Base-by-base conservation (phyloP, 441 rosid genomes). In the Theobroma grandiflorum region DNA sequence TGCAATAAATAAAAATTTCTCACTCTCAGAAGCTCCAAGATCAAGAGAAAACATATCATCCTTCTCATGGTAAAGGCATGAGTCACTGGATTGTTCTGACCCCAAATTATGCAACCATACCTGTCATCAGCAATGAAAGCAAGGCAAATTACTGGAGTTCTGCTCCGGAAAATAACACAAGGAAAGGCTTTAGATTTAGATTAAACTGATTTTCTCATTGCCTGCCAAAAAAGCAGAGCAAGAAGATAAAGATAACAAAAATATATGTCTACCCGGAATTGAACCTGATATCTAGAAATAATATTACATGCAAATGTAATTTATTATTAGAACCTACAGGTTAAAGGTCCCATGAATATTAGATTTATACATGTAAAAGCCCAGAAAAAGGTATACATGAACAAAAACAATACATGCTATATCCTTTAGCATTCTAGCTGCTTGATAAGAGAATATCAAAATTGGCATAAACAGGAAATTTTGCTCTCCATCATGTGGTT, bases 81-180 rank as follows among this genome's bases (percentile, higher is more conserved):
- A 66, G 78, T 93, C 99, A 81, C 80, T 88, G 57, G 88, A 81
- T 71, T 90, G 98, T 59, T 91, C 92, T 1, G 95, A 86, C 75
- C 90, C 98, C 90, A 96, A 76, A 89, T 89, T 91, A 86, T 94
- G 99, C 71, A 94, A 87, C 99, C 99, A 94, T 65, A 79, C 98
- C 98, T 96, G 83, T 80, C 65, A 81, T 35, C 3, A 66, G 55
- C 78, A 82, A 89, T 59, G 8, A 85, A 81, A 82, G 43, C 49
- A 84, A 63, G 22, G 43, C 33, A 70, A 14, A 42, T 68, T 26
- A 59, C 26, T 42, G 8, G 22, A 15, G 57, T 40, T 37, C 31
- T 55, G 40, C 62, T 62, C 49, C 50, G 57, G 38, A 50, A 50
- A 67, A 76, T 53, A 20, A 53, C 31, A 76, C 11, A 42, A 12